These are phyloP conservation scores for Dactylellina haptotyla DNA, from an alignment of 2,329 filamentous ascomycete species.

Conservation along the genomic window DNA sequence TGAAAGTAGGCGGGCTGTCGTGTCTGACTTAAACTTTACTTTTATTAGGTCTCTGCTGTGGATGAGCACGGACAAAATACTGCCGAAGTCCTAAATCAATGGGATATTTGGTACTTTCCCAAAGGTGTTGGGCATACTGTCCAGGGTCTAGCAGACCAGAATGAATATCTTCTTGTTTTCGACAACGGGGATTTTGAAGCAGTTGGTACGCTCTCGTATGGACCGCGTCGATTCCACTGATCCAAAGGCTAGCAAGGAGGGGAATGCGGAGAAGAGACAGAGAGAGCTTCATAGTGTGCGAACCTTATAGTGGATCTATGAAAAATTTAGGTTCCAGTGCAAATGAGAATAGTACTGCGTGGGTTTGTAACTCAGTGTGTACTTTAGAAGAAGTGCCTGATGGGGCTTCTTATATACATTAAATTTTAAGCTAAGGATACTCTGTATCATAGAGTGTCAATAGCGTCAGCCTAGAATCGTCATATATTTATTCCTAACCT, in stretches of 20 bases:
- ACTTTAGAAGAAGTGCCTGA: no score
- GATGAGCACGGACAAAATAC: constrained; percentile 70
- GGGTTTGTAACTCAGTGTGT: no score
- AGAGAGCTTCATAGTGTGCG: background rate
- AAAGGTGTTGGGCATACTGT: constrained; percentile 73
- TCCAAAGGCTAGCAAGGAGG: background rate
- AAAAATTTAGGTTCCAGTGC: background rate
- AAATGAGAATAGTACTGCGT: no score
- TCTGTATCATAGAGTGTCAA: no score
- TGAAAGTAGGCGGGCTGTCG: no score
- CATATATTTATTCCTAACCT: no score
- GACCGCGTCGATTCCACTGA: background rate
- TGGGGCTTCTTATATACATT: no score
- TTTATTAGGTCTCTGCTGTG: constrained; percentile 66
- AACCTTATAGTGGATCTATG: background rate
- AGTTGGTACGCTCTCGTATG: constrained; percentile 67
- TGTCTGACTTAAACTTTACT: background rate
- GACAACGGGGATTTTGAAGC: constrained; percentile 75
- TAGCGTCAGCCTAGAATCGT: no score
- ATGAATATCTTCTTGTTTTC: constrained; percentile 74
- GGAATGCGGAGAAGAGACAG: background rate
- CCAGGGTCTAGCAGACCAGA: constrained; percentile 73
- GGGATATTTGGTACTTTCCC: constrained; percentile 76
- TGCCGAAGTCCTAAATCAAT: constrained; percentile 68
- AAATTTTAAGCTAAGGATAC: no score